Evolutionary conservation across 2,329 filamentous ascomycete genomes (phyloP), one percentile per base, ranked within the genome.

Genomic region (Claviceps africana): DNA sequence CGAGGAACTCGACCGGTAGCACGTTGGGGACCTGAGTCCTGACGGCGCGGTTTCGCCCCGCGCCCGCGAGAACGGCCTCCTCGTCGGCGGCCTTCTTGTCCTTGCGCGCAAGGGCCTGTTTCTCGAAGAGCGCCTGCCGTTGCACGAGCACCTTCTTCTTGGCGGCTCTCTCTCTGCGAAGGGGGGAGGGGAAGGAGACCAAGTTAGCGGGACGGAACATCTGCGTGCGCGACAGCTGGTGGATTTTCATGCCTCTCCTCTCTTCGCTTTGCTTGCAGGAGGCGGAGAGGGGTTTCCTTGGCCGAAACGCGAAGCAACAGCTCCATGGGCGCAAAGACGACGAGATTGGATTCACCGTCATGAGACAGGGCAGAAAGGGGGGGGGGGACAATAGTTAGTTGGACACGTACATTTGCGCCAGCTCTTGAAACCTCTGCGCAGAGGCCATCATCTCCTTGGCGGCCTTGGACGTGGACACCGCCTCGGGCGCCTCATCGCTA

Each of bases 401-500:
- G 21, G 8, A 46, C 13, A 64, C 75, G 56, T 64, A 81, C 78
- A 75, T 68, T 58, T 75, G 72, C 7, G 71, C 73, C 22, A 73
- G 75, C 54, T 74, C 73, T 53, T 72, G 69, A 39, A 72, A 71
- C 15, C 68, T 71, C 54, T 74, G 69, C 1, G 70, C 67, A 3
- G 72, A 70, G 57, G 73, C 69, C 54, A 72, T 70, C 22, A 70
- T 66, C 54, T 73, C 67, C 15, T 67, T 69, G 1, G 75, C 76
- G 3, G 72, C 75, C 47, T 69, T 69, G 13, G 66, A 63, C 1
- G 76, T 76, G 0, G 78, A 80, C n/a, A 81, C 71, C 3, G 75
- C 77, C 62, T 81, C 78, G 9, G 78, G 78, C 0, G 77, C 77
- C 47, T 75, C 77, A 50, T 80, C 76, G 44, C 79, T 76, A 43